Base-by-base conservation (phyloP, 1,139 yeast genomes). In the Magnusiomyces ingens region DNA sequence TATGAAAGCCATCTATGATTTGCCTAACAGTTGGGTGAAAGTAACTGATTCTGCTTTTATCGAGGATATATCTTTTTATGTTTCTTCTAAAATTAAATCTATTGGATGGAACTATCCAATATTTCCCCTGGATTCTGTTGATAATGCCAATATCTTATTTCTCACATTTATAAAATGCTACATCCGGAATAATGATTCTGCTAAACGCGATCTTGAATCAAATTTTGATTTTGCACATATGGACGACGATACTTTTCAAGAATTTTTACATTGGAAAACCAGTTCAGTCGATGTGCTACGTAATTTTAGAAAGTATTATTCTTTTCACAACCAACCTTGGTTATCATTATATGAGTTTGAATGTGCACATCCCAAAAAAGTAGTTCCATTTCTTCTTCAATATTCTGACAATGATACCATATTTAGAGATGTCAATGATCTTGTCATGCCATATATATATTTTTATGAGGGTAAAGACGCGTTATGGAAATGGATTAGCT, bases 281-380 rank as follows among this genome's bases (percentile, higher is more conserved):
- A 36, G 37, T 6, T 22, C 35, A 6, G 26, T 21, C 10, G 15
- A 48, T 22, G 45, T 48, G 2, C 26, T 48, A 4, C 13, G 18
- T 12, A 22, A 12, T 4, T 48, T 48, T 40, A 42, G 50, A n/a
- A 17, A 48, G 22, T 48, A 26, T 18, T 48, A 48, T 18, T 15
- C 32, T 15, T n/a, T 8, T 4, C 50, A 48, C n/a, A 48, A 48
- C 38, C 50, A 48, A 12, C 50, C 50, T n/a, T 48, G 50, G 50
- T 22, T 48, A 21, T 32, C 50, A 3, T 21, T 48, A 8, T 37
- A 22, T 29, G 50, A 48, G 36, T 48, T 48, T 38, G 50, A 48
- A 40, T 22, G 35, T 13, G 50, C 45, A 5, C 8, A 37, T 11
- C 38, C 50, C 12, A 22, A 40, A 10, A 48, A 41, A 40, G 35